Percentiles rank a stretch among this genome's conserved stretches.
These are phyloP conservation scores for Platanus orientalis DNA, from an alignment of 164 flowering plant genomes.

Conservation along the genomic window DNA sequence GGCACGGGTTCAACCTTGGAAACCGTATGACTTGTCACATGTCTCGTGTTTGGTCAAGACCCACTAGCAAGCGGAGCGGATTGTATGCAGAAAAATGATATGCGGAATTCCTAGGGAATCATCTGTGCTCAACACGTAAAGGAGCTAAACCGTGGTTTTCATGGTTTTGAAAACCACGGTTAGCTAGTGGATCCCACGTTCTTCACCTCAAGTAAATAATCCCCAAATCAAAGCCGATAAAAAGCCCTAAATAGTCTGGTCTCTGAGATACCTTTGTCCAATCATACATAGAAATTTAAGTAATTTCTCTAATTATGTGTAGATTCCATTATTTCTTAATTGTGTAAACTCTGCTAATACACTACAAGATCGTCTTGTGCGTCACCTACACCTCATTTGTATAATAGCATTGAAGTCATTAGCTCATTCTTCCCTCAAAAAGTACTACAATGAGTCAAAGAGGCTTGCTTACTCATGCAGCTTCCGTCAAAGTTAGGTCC, in stretches of 20 bases:
- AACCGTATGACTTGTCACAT: too few relatives aligned
- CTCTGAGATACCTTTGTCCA: neutral
- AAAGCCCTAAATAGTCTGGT: neutral
- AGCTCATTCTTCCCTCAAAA: neutral
- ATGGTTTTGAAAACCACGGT: too few relatives aligned
- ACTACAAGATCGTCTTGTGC: neutral
- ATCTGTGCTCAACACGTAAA: too few relatives aligned
- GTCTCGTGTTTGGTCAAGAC: too few relatives aligned
- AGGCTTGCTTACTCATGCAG: conserved; percentile 87
- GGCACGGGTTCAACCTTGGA: too few relatives aligned
- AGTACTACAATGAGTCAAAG: neutral
- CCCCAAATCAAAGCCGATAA: too few relatives aligned
- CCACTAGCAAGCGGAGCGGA: too few relatives aligned
- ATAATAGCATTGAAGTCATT: neutral
- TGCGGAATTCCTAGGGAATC: too few relatives aligned
- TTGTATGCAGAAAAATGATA: too few relatives aligned
- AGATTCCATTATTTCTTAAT: neutral
- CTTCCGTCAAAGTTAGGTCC: conserved; percentile 86
- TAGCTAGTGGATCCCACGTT: too few relatives aligned
- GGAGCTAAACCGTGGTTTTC: too few relatives aligned
- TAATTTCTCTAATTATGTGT: neutral
- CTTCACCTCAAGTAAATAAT: too few relatives aligned
- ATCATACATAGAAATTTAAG: neutral
- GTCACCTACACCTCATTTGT: neutral
- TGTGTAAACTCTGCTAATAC: neutral